These are phyloP conservation scores for Schoenoplectus triqueter DNA, from an alignment of 202 grass and related monocot species.

Conservation along the genomic window DNA sequence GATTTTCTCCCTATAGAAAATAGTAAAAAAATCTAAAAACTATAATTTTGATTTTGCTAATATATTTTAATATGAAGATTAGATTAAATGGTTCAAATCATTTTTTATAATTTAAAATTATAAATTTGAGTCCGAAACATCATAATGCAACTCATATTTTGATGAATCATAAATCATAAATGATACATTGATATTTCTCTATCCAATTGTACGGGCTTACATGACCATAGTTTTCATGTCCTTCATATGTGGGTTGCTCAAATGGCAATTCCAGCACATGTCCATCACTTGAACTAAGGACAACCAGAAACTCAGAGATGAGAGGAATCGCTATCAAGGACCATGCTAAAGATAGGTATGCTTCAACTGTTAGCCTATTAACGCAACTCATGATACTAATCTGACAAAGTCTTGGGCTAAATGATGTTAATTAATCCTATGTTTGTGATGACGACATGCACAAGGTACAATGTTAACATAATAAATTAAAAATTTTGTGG, in stretches of 20 bases:
- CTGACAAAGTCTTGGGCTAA: background rate
- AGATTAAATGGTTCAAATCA: too few species aligned
- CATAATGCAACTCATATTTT: background rate
- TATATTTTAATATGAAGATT: too few species aligned
- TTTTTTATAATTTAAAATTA: too few species aligned
- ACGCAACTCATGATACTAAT: slow-evolving; percentile 21
- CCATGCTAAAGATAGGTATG: background rate
- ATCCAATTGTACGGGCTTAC: slow-evolving; percentile 2
- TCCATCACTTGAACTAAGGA: background rate
- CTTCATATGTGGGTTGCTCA: slow-evolving; percentile 6
- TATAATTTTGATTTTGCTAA: too few species aligned
- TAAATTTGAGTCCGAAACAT: too few species aligned
- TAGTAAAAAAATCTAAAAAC: too few species aligned
- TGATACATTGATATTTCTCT: background rate
- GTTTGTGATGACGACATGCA: slow-evolving; percentile 30
- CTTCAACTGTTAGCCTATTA: slow-evolving; percentile 33
- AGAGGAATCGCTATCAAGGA: slow-evolving; percentile 29
- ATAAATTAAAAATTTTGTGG: background rate
- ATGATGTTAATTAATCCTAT: slow-evolving; percentile 14
- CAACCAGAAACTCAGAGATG: slow-evolving; percentile 26
- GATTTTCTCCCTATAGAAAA: too few species aligned
- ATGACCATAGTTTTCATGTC: slow-evolving; percentile 24
- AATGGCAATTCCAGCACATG: slow-evolving; percentile 15
- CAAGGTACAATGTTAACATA: slow-evolving; percentile 23
- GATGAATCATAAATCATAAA: background rate